Conservation (phyloP, 2,329 filamentous ascomycete genomes). For the Sarocladiaceae sp. region DNA sequence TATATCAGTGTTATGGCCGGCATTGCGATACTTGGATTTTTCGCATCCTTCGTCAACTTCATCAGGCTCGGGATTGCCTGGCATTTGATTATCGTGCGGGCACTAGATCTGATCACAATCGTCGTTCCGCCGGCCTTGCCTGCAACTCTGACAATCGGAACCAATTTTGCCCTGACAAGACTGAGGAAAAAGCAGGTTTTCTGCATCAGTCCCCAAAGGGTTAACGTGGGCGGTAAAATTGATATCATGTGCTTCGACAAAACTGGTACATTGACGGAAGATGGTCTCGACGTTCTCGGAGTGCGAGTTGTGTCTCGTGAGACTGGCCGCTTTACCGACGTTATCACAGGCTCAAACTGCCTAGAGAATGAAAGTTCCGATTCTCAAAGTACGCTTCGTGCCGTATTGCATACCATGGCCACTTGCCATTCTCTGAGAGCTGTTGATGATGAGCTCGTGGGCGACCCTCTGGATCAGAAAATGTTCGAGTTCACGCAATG, state of each 20-base stretch:
- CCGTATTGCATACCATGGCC: conserved; percentile 88
- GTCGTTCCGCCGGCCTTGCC: conserved; percentile 93
- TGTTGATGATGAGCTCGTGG: conserved; percentile 82
- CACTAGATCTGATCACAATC: conserved; percentile 93
- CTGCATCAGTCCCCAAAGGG: conserved; percentile 93
- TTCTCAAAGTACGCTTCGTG: conserved; percentile 32
- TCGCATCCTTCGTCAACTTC: conserved; percentile 91
- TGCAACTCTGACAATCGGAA: conserved; percentile 91
- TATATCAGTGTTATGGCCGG: conserved; percentile 96
- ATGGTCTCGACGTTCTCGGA: conserved; percentile 89
- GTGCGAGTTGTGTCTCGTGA: conserved; percentile 68
- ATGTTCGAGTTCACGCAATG: conserved; percentile 98
- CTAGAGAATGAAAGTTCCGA: conserved; percentile 42
- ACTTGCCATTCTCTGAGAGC: conserved; percentile 89
- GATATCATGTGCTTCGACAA: conserved; percentile 98
- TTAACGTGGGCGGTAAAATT: conserved; percentile 93
- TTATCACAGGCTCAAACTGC: conserved; percentile 59
- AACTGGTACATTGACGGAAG: conserved; percentile 95
- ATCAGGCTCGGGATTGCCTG: conserved; percentile 74
- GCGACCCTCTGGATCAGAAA: conserved; percentile 90
- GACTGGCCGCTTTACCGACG: conserved; percentile 62
- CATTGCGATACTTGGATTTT: conserved; percentile 79
- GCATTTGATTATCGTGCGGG: conserved; percentile 87
- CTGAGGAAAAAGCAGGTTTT: conserved; percentile 89
- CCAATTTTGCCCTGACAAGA: conserved; percentile 83